phyloP scores from a whole-genome alignment of 2,329 filamentous ascomycete species.

The Colletotrichum sp. region DNA sequence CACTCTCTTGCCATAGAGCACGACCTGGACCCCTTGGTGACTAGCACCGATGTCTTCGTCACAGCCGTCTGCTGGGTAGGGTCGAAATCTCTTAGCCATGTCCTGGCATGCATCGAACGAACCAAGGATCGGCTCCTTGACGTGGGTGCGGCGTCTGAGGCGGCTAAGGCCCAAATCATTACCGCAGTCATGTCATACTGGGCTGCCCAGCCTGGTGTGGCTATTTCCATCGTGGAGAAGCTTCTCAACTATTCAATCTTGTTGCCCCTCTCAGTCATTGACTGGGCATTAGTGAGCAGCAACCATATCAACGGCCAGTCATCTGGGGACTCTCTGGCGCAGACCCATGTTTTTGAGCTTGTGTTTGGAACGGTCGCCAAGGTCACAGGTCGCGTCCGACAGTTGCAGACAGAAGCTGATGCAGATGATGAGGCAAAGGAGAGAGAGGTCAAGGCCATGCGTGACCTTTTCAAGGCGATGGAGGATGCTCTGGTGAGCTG shows the following conservation, averaged over 20 bases:
- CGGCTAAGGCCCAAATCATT: constrained; percentile 86
- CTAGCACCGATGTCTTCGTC: constrained; percentile 93
- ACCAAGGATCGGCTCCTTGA: constrained; percentile 88
- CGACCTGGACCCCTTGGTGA: constrained; percentile 78
- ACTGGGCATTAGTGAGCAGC: constrained; percentile 80
- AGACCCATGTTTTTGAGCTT: constrained; percentile 86
- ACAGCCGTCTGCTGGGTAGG: constrained; percentile 93
- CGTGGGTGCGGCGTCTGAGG: constrained; percentile 76
- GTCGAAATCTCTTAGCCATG: constrained; percentile 94
- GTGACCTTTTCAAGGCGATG: constrained; percentile 79
- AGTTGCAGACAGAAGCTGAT: constrained; percentile 65
- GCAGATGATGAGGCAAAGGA: constrained; percentile 69
- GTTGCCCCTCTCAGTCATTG: constrained; percentile 81
- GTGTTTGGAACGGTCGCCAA: constrained; percentile 88
- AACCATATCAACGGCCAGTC: constrained; percentile 54
- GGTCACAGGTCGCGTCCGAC: constrained; percentile 84
- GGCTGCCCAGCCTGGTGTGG: constrained; percentile 89
- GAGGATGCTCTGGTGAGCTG: constrained; percentile 79
- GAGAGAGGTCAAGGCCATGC: constrained; percentile 76
- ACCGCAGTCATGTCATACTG: constrained; percentile 91
- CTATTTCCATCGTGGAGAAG: constrained; percentile 93
- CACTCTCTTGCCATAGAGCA: constrained; percentile 76
- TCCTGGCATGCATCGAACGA: constrained; percentile 93
- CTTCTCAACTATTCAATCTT: constrained; percentile 97
- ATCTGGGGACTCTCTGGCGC: constrained; percentile 71